Percentiles rank a stretch among this genome's conserved stretches.
Conservation (phyloP, 179 eudicot species). For the Corrigiola litoralis region DNA sequence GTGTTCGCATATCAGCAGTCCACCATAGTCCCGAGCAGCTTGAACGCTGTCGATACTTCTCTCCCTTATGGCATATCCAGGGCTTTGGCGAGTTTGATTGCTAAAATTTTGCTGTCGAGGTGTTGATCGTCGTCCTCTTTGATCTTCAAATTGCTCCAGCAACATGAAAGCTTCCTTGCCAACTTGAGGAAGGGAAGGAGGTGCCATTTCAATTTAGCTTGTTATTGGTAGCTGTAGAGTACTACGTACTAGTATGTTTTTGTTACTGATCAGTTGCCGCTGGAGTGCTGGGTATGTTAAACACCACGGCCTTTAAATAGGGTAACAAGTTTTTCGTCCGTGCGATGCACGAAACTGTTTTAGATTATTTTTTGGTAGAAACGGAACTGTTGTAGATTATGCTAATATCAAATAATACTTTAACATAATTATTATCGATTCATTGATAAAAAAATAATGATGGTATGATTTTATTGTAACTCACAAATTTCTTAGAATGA, state of each 20-base stretch:
- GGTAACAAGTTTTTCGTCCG: not conserved
- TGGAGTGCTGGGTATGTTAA: not conserved
- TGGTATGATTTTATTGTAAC: not conserved
- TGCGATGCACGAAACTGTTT: no score
- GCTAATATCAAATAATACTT: no score
- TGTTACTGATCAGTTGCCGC: not conserved
- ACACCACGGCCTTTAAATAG: conserved; percentile 3
- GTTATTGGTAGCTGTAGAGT: not conserved
- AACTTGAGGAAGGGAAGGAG: not conserved
- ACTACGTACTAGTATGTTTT: not conserved
- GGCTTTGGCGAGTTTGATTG: not conserved
- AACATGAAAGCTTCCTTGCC: conserved; percentile 13
- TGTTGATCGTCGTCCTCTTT: not conserved
- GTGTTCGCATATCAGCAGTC: conserved; percentile 10
- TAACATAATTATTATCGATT: no score
- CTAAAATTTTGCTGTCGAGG: not conserved
- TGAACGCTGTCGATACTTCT: conserved; percentile 3
- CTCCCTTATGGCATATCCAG: not conserved
- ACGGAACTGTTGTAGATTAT: no score
- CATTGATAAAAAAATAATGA: no score
- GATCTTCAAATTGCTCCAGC: conserved; percentile 6
- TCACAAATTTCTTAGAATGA: not conserved
- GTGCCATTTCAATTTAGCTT: conserved; percentile 5
- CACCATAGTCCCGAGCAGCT: conserved; percentile 16
- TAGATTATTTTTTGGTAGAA: no score